Evolutionary conservation across 495 filamentous ascomycete species (phyloP), one percentile per base, ranked within the genome.

Genomic region (Penicillium cataractarum): DNA sequence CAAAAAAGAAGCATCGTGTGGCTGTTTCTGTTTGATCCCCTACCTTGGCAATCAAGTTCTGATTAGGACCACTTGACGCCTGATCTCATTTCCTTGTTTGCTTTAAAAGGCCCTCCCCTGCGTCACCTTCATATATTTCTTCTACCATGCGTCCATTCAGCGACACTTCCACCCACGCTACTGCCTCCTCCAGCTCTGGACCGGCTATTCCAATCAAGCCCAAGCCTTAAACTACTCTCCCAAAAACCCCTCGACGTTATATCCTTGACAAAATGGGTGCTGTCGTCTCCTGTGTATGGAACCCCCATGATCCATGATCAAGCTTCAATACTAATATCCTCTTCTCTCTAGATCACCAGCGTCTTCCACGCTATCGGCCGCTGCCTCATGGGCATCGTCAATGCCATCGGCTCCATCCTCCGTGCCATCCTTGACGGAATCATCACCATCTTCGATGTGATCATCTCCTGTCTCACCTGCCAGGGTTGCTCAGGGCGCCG

Each of bases 211-310:
- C 62, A 22, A 60, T 61, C n/a, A 71, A 68, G 40, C 65, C 70
- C 6, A 72, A 65, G 33, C 52, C 64, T 29, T 61, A 61, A 58
- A 32, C 29, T 27, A 17, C 35, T 51, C 27, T 55, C 46, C 35
- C 61, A 51, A 49, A 62, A 62, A 9, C 37, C 40, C 58, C 60
- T 40, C 52, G 60, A 58, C 63, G n/a, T 27, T 15, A 52, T 12
- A 32, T 49, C 19, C 29, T 42, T 27, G 49, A 66, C 82, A 91
- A 80, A 72, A 98, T 98, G 94, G 94, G 94, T 80, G 93, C 91
- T 79, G 91, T 97, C 75, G 85, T 96, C 62, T 97, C 92, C 77
- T 97, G 94, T 69, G 94, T 98, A 93, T 67, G 92, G 89, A 6
- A 22, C 26, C 7, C 60, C 57, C 27, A 24, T 37, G 4, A 49